Percentiles rank a stretch among this genome's conserved stretches.
Conservation (phyloP, 805 yeast genomes). For the Starmerella gropengiesseri region DNA sequence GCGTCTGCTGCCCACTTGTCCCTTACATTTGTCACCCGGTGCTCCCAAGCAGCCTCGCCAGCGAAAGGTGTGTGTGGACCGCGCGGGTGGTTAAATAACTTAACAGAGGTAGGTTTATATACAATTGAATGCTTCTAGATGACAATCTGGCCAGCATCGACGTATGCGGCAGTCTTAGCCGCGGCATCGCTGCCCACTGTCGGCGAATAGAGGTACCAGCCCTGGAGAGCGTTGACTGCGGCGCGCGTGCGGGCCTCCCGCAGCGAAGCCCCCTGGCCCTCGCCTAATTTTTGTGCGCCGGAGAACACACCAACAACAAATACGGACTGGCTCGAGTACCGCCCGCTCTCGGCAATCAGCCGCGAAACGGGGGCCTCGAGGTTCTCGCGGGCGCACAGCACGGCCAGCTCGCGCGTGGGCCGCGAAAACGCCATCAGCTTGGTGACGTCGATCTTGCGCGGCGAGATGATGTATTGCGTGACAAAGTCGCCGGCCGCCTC, state of each 20-base stretch:
- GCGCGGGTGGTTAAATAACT: no score
- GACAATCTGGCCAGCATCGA: conserved; percentile 25
- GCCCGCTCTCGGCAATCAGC: conserved; percentile 86
- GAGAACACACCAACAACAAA: conserved; percentile 85
- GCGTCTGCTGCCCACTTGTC: no score
- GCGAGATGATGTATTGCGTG: conserved; percentile 51
- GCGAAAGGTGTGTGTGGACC: no score
- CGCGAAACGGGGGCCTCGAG: conserved; percentile 68
- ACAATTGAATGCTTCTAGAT: conserved; percentile 12
- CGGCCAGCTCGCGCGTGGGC: conserved; percentile 75
- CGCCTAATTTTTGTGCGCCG: conserved; percentile 76
- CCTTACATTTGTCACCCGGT: no score
- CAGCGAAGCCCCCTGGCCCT: conserved; percentile 85
- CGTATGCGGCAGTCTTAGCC: conserved; percentile 20
- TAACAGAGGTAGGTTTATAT: no score
- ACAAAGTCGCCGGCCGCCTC: conserved; percentile 58
- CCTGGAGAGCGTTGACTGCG: conserved; percentile 77
- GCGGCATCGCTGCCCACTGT: conserved; percentile 18
- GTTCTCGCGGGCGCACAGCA: conserved; percentile 63
- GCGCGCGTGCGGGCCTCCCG: conserved; percentile 89
- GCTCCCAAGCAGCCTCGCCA: no score
- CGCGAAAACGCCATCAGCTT: conserved; percentile 69
- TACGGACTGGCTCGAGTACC: conserved; percentile 70
- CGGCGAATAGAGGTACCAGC: conserved; percentile 88
- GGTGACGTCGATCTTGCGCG: conserved; percentile 68